phyloP scores from a whole-genome alignment of 768 basidiomycete species.

The Leucosporidium yakuticum region DNA sequence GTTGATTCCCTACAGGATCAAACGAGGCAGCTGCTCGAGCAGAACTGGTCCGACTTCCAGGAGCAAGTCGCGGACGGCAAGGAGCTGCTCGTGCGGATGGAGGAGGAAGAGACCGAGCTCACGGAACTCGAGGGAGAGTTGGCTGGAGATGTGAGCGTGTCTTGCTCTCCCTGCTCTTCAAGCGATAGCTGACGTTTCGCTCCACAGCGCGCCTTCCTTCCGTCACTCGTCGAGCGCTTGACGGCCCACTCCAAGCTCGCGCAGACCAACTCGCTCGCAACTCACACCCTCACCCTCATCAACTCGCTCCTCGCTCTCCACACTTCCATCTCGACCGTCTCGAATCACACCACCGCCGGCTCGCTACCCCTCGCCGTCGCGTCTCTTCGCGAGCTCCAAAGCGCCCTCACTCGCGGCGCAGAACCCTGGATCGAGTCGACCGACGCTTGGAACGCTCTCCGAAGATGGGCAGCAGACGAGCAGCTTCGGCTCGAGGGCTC shows the following conservation, averaged over 20 bases:
- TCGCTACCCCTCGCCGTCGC: slow-evolving; percentile 17
- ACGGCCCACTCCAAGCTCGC: slow-evolving; percentile 5
- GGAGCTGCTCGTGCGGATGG: background rate
- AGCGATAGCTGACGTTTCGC: background rate
- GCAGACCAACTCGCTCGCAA: background rate
- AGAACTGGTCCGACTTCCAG: background rate
- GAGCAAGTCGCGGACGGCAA: background rate
- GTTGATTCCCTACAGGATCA: background rate
- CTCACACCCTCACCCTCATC: slow-evolving; percentile 9
- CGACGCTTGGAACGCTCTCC: slow-evolving; percentile 14
- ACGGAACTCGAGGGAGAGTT: background rate
- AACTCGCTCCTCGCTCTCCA: slow-evolving; percentile 19
- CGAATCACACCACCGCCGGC: slow-evolving; percentile 16
- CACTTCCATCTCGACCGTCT: slow-evolving; percentile 9
- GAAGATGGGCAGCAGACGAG: slow-evolving; percentile 23
- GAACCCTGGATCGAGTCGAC: slow-evolving; percentile 27
- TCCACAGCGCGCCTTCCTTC: background rate
- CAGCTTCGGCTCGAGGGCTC: slow-evolving; percentile 17
- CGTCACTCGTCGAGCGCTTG: background rate
- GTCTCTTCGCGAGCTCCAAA: background rate
- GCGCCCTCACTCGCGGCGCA: background rate
- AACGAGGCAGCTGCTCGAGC: background rate
- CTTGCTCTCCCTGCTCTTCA: background rate
- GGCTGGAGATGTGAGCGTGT: background rate
- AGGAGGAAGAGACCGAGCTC: background rate